Percentiles rank a stretch among this genome's conserved stretches.
phyloP scores from a whole-genome alignment of 345 rosid species.

The Erysimum cheiranthoides region DNA sequence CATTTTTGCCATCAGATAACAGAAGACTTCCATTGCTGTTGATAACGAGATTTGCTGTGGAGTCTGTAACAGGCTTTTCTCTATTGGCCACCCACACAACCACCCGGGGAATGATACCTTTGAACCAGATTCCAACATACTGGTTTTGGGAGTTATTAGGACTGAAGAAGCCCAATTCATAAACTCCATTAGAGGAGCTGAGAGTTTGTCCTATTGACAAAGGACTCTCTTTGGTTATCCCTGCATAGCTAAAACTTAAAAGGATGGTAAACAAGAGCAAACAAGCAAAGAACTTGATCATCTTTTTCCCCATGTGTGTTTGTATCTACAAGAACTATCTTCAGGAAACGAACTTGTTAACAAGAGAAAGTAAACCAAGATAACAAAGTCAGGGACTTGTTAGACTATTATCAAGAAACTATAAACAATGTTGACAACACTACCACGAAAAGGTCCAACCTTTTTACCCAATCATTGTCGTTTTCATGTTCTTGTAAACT shows the following conservation, averaged over 20 bases:
- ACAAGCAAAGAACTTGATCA: slow-evolving; percentile 17
- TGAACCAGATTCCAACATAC: slow-evolving; percentile 54
- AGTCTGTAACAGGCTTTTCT: slow-evolving; percentile 41
- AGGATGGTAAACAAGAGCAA: slow-evolving; percentile 12
- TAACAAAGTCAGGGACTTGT: background rate
- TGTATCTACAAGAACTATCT: slow-evolving; percentile 20
- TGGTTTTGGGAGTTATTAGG: slow-evolving; percentile 7
- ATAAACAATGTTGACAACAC: background rate
- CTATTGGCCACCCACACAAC: slow-evolving; percentile 57
- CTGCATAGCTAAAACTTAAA: slow-evolving; percentile 17
- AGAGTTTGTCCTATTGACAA: slow-evolving; percentile 6
- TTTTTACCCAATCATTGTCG: background rate
- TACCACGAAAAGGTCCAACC: background rate
- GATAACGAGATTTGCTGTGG: slow-evolving; percentile 19
- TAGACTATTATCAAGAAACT: background rate
- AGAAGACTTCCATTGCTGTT: slow-evolving; percentile 36
- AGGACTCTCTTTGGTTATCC: background rate
- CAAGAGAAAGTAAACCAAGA: slow-evolving; percentile 1
- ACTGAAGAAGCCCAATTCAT: slow-evolving; percentile 39
- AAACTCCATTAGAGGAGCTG: slow-evolving; percentile 25
- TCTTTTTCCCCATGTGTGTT: background rate
- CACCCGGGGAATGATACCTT: slow-evolving; percentile 15
- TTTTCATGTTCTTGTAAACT: background rate
- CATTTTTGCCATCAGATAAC: slow-evolving; percentile 22
- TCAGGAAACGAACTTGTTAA: background rate